These are phyloP conservation scores for Venustampulla echinocandica DNA, from an alignment of 495 filamentous ascomycete genomes.

Conservation along the genomic window DNA sequence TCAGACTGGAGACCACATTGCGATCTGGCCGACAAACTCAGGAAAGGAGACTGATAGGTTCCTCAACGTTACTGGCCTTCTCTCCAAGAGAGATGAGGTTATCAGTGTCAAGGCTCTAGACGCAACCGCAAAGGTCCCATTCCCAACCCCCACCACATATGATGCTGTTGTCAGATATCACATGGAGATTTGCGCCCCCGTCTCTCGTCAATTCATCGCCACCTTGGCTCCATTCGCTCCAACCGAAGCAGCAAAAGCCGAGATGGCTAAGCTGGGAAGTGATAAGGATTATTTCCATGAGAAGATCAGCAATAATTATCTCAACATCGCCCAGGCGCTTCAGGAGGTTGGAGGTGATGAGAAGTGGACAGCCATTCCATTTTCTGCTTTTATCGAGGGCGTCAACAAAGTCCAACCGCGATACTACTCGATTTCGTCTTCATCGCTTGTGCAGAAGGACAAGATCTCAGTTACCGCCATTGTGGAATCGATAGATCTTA, in stretches of 20 bases:
- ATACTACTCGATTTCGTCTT: constrained; percentile 99
- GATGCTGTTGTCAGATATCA: constrained; percentile 93
- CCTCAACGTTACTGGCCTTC: constrained; percentile 66
- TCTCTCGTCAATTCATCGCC: constrained; percentile 91
- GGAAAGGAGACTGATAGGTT: constrained; percentile 90
- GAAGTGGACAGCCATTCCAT: constrained; percentile 76
- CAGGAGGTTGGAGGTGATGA: constrained; percentile 58
- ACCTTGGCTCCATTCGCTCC: constrained; percentile 85
- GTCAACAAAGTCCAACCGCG: constrained; percentile 91
- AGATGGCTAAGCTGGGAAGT: constrained; percentile 77
- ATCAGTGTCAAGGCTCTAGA: constrained; percentile 89
- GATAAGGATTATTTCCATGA: constrained; percentile 97
- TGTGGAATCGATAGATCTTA: constrained; percentile 72
- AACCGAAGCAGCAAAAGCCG: constrained; percentile 69
- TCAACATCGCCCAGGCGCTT: constrained; percentile 88
- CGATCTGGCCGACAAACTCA: constrained; percentile 94
- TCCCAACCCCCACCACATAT: constrained; percentile 94
- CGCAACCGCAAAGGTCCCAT: constrained; percentile 92
- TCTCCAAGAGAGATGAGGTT: constrained; percentile 69
- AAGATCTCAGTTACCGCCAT: constrained; percentile 92
- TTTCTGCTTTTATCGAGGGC: constrained; percentile 91
- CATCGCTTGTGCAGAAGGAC: constrained; percentile 86
- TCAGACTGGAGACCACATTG: constrained; percentile 95
- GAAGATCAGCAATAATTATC: constrained; percentile 69
- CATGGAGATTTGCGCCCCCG: constrained; percentile 90